These are phyloP conservation scores for Sergeia podlipaevii DNA, from an alignment of 208 protist species.

Conservation along the genomic window DNA sequence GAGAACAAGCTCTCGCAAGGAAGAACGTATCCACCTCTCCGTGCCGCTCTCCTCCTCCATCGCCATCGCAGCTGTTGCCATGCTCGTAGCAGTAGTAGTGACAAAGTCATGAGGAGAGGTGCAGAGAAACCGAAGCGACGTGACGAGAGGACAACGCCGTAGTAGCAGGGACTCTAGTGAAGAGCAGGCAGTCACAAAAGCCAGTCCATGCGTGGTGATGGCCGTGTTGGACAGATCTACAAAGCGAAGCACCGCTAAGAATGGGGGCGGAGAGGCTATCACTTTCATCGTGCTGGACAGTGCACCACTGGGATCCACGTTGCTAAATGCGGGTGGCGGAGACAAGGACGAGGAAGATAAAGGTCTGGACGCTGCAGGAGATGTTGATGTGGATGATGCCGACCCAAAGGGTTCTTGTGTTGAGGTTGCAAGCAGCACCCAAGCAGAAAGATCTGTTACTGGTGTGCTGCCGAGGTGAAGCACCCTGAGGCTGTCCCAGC, in stretches of 20 bases:
- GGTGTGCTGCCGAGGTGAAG: constrained; percentile 27
- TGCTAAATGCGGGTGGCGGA: too few relatives aligned
- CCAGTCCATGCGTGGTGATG: constrained; percentile 22
- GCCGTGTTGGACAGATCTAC: constrained; percentile 41
- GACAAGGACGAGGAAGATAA: too few relatives aligned
- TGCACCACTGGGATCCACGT: too few relatives aligned
- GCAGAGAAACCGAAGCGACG: constrained; percentile 32
- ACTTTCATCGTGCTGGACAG: too few relatives aligned
- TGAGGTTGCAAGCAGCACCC: constrained; percentile 11
- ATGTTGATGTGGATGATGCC: too few relatives aligned
- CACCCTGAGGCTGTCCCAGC: constrained; percentile 28
- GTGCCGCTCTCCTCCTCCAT: neutral
- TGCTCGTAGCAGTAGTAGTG: neutral
- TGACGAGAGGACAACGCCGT: constrained; percentile 21
- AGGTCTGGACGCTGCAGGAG: neutral
- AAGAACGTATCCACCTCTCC: neutral
- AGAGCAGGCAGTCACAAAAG: constrained; percentile 27
- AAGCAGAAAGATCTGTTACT: constrained; percentile 20
- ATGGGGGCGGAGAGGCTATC: constrained; percentile 21
- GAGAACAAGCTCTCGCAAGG: constrained; percentile 26
- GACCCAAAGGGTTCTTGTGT: neutral
- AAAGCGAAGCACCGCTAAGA: constrained; percentile 27
- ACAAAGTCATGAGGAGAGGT: neutral
- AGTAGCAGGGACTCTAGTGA: constrained; percentile 28
- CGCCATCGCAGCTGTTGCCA: neutral